phyloP scores from a whole-genome alignment of 1,284 basidiomycete genomes.

The Ustilago nuda region DNA sequence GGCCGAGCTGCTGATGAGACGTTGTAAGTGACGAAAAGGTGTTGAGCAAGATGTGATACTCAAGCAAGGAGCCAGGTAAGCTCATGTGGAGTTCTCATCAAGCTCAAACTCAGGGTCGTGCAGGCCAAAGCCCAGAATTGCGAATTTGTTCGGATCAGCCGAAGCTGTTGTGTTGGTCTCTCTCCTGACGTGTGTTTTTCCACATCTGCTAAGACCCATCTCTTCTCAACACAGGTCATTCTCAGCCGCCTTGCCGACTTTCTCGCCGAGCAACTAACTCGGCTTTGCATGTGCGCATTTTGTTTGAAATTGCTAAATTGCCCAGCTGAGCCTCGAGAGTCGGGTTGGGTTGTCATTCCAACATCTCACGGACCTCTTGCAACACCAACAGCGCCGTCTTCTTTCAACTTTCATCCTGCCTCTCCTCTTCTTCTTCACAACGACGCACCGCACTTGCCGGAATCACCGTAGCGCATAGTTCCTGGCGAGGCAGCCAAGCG shows the following conservation, averaged over 20 bases:
- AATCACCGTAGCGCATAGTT: not conserved
- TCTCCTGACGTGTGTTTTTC: conserved; percentile 1
- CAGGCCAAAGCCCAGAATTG: not conserved
- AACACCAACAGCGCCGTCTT: not conserved
- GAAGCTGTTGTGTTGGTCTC: conserved; percentile 11
- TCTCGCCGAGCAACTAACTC: not conserved
- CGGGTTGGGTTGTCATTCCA: not conserved
- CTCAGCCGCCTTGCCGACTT: not conserved
- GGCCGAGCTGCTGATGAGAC: not conserved
- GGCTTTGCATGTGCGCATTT: conserved; percentile 2
- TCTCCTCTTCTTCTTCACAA: not conserved
- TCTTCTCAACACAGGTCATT: not conserved
- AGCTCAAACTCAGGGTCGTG: conserved; percentile 9
- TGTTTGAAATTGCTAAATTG: conserved; percentile 1
- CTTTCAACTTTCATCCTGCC: not conserved
- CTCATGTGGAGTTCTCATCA: not conserved
- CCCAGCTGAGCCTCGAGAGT: not conserved
- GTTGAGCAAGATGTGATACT: not conserved
- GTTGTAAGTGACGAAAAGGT: not conserved
- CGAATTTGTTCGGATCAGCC: conserved; percentile 10
- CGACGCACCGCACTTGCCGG: not conserved
- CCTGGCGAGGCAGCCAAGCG: not conserved
- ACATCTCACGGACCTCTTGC: conserved; percentile 4
- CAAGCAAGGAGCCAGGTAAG: not conserved
- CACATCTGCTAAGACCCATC: not conserved